Base-by-base conservation (phyloP, 2,329 filamentous ascomycete genomes). In the Fusarium nanum region DNA sequence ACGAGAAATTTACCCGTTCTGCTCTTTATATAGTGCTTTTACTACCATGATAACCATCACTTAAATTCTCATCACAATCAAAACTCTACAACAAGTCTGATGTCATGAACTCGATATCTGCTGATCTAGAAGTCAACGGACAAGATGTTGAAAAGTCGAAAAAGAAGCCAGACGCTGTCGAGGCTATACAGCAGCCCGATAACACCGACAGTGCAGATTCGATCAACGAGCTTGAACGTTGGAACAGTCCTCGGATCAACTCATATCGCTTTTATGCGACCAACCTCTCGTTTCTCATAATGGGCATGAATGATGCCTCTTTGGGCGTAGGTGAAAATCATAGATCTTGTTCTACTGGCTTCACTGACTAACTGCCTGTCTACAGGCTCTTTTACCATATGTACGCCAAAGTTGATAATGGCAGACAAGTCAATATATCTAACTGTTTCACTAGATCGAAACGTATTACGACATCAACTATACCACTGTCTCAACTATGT, bases 251-350 rank as follows among this genome's bases (percentile, higher is more conserved):
- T 0, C 77, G 80, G 11, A 81, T 83, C 44, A 92, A 91, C 75
- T 79, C 87, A 7, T 89, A 82, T 71, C 86, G 89, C 41, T 87
- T 88, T 47, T 78, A 87, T 37, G 83, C 87, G 1, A 85, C 88
- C 5, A 88, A 90, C 72, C 88, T 86, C 78, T 84, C 85, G 7
- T 88, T 93, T 68, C 80, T 89, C 22, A 82, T 92, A 32, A 87
- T 91, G 82, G 91, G 91, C 9, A 85, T 90, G 80, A 91, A 91
- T 72, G 91, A 93, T 79, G 90, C 86, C 12, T 87, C 87, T 25
- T 84, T 88, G 46, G 90, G 90, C 44, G 88, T 88, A 81, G 76
- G 84, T 82, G 22, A n/a, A 25, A 28, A 22, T 7, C 10, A 27
- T 23, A 7, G 30, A 20, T 18, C 10, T 42, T 18, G 37, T 20